These are phyloP conservation scores for Jacaranda mimosifolia DNA, from an alignment of 257 asterid genomes.

Conservation along the genomic window DNA sequence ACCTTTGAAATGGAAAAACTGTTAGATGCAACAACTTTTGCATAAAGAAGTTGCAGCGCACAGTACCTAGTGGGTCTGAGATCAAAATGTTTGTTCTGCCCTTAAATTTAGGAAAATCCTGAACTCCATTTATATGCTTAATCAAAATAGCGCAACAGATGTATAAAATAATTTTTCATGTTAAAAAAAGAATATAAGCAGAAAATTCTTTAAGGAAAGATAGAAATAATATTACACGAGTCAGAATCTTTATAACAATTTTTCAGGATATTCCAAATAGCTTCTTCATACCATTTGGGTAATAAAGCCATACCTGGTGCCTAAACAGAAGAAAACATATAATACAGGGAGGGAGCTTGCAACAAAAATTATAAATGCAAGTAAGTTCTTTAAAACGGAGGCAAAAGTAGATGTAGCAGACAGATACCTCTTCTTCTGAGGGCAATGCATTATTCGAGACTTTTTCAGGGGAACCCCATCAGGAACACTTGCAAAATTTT, in stretches of 20 bases:
- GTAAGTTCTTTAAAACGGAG: neutral
- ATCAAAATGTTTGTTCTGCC: too few species aligned
- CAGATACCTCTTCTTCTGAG: conserved; percentile 67
- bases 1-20: neutral
- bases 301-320: neutral
- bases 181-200: neutral
- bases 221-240: conserved; percentile 9
- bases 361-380: neutral
- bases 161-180: too few species aligned
- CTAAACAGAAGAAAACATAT: neutral
- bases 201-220: conserved; percentile 15
- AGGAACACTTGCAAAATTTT: conserved; percentile 94
- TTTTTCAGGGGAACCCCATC: conserved; percentile 96
- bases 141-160: too few species aligned
- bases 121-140: too few species aligned
- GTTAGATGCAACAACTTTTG: neutral
- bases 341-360: too few species aligned
- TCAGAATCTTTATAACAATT: neutral
- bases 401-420: neutral
- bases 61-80: too few species aligned
- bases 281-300: neutral
- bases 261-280: conserved; percentile 11
- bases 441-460: conserved; percentile 78
- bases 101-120: too few species aligned
- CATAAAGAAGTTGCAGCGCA: neutral